phyloP scores from a whole-genome alignment of 495 filamentous ascomycete genomes.

The Amphirosellinia nigrospora region DNA sequence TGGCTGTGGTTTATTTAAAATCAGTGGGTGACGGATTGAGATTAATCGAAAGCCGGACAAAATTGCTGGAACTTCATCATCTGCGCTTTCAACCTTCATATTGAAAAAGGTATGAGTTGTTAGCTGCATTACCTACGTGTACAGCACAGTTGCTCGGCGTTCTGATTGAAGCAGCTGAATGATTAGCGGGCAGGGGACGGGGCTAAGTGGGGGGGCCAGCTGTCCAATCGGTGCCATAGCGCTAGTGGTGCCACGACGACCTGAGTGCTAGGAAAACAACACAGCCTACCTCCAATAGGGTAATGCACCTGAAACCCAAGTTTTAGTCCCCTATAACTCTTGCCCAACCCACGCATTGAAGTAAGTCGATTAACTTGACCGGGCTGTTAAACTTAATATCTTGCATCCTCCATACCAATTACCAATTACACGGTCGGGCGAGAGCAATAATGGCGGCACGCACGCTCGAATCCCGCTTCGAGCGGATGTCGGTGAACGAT shows the following conservation, averaged over 20 bases:
- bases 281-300: background rate
- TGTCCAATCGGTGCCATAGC: background rate
- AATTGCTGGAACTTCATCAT: background rate
- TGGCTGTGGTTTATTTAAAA: conserved; percentile 7
- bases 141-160: too few species aligned
- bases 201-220: background rate
- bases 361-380: background rate
- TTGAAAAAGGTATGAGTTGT: too few species aligned
- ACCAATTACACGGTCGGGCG: background rate
- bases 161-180: too few species aligned
- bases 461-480: conserved; percentile 76
- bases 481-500: conserved; percentile 81
- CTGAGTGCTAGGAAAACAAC: background rate
- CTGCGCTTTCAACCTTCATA: background rate
- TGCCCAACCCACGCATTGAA: background rate
- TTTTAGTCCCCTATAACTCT: background rate
- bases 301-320: background rate
- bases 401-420: background rate
- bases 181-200: background rate
- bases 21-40: background rate
- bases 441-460: conserved; percentile 52
- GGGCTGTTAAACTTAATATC: background rate
- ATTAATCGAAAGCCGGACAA: background rate
- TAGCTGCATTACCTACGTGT: too few species aligned
- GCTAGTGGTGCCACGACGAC: conserved; percentile 1